Conservation (phyloP, 2,329 filamentous ascomycete species). For the Sphaerulina musiva region DNA sequence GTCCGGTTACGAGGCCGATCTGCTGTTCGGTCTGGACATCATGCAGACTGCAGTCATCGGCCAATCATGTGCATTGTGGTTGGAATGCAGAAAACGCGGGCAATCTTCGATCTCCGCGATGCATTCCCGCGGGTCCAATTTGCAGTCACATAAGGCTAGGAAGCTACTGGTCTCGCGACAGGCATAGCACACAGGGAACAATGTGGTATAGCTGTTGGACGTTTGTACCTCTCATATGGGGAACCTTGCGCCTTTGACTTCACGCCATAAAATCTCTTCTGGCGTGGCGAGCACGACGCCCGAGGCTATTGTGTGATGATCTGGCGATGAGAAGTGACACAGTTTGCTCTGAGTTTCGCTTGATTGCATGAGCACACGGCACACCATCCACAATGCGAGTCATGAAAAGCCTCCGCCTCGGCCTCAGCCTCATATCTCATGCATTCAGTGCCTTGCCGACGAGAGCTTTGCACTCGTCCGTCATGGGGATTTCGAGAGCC, state of each 20-base stretch:
- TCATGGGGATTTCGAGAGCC: conserved; percentile 61
- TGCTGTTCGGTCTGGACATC: no score
- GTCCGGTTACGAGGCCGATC: no score
- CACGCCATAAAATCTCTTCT: neutral
- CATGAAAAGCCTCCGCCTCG: conserved; percentile 2
- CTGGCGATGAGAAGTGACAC: neutral
- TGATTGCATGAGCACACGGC: conserved; percentile 12
- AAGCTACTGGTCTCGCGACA: no score
- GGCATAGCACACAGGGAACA: no score
- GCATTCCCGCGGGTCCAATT: no score
- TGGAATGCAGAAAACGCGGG: no score
- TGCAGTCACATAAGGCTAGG: neutral
- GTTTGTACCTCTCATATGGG: no score
- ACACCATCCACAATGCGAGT: conserved; percentile 3
- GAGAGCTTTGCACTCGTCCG: conserved; percentile 55
- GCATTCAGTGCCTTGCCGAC: conserved; percentile 55
- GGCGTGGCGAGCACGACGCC: neutral
- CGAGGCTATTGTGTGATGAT: neutral
- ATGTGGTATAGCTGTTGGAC: no score
- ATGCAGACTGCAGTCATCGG: no score
- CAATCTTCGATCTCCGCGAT: no score
- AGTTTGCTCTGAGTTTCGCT: conserved; percentile 9
- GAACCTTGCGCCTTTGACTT: no score
- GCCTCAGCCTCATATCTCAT: neutral
- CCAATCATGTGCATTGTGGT: no score